Evolutionary conservation across 768 basidiomycete genomes (phyloP).

Genomic region (Hygrophorus russula): DNA sequence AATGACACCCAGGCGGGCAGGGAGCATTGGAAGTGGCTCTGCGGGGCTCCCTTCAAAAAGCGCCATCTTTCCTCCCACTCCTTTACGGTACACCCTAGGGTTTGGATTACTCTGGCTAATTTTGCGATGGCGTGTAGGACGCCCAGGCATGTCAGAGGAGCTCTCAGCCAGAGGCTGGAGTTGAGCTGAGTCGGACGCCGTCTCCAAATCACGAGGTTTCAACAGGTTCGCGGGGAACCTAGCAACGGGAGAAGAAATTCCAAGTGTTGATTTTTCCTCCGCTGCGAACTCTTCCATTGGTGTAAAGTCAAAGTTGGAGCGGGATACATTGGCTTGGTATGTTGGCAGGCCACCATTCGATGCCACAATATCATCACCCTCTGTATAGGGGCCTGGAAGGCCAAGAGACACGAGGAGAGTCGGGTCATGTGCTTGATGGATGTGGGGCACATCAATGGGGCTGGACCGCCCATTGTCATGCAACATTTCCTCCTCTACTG

Average conservation of each 20-base stretch:
- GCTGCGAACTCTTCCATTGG: conserved; percentile 69
- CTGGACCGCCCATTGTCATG: conserved; percentile 13
- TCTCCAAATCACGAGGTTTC: conserved; percentile 7
- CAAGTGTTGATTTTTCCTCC: conserved; percentile 55
- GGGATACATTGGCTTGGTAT: conserved; percentile 52
- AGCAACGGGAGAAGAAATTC: conserved; percentile 37
- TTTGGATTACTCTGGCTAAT: conserved; percentile 72
- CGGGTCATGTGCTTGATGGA: conserved; percentile 38
- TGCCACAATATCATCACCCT: conserved; percentile 20
- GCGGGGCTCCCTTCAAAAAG: conserved; percentile 63
- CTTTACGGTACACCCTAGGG: conserved; percentile 49
- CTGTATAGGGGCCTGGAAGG: conserved; percentile 7
- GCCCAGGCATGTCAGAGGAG: conserved; percentile 14
- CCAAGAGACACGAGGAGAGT: conserved; percentile 26
- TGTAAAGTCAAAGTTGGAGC: conserved; percentile 58
- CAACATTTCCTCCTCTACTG: conserved; percentile 14
- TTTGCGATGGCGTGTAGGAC: conserved; percentile 65
- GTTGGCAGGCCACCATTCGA: conserved; percentile 45
- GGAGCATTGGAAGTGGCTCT: conserved; percentile 37
- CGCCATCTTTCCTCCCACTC: conserved; percentile 75
- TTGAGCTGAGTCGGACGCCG: not conserved
- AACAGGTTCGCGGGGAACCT: conserved; percentile 25
- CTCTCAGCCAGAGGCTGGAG: conserved; percentile 10
- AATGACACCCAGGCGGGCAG: conserved; percentile 21
- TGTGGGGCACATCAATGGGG: conserved; percentile 24